Percentiles rank a stretch among this genome's conserved stretches.
phyloP scores from a whole-genome alignment of 208 protist species.

The Leishmania mexicana region DNA sequence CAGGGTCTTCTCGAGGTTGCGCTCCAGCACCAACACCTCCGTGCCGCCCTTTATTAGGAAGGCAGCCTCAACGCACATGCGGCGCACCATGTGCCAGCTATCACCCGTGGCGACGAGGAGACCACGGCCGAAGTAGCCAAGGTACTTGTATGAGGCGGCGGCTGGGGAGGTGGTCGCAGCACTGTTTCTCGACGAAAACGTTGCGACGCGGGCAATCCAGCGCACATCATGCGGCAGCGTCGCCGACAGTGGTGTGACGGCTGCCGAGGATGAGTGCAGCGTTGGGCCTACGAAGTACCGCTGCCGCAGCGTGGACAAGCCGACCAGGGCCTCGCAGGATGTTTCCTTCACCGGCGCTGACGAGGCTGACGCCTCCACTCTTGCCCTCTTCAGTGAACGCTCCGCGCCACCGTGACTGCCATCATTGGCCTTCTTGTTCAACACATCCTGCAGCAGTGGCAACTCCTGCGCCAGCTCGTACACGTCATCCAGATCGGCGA shows the following conservation, averaged over 20 bases:
- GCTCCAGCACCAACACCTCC: slow-evolving; percentile 71
- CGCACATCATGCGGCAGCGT: slow-evolving; percentile 52
- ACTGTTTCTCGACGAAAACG: not conserved
- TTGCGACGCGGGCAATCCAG: slow-evolving; percentile 37
- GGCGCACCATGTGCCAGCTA: slow-evolving; percentile 73
- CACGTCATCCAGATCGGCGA: slow-evolving; percentile 29
- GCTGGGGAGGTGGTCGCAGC: not conserved
- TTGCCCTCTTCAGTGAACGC: slow-evolving; percentile 4
- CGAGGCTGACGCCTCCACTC: not conserved
- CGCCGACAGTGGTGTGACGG: slow-evolving; percentile 17
- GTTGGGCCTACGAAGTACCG: slow-evolving; percentile 27
- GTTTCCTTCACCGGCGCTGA: slow-evolving; percentile 7
- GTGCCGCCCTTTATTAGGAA: slow-evolving; percentile 56
- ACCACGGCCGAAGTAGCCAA: slow-evolving; percentile 79
- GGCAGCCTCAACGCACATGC: slow-evolving; percentile 69
- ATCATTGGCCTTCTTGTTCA: not conserved
- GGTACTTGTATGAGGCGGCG: slow-evolving; percentile 11
- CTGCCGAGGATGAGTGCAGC: slow-evolving; percentile 17
- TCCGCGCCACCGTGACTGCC: not conserved
- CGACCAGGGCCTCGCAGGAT: slow-evolving; percentile 11
- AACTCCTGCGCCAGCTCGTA: slow-evolving; percentile 28
- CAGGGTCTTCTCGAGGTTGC: slow-evolving; percentile 84
- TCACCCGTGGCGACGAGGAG: slow-evolving; percentile 51
- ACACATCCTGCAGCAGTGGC: slow-evolving; percentile 16
- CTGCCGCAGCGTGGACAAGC: slow-evolving; percentile 28